Evolutionary conservation across 345 rosid species (phyloP), one percentile per base, ranked within the genome.

Genomic region (Chamaenerion angustifolium): DNA sequence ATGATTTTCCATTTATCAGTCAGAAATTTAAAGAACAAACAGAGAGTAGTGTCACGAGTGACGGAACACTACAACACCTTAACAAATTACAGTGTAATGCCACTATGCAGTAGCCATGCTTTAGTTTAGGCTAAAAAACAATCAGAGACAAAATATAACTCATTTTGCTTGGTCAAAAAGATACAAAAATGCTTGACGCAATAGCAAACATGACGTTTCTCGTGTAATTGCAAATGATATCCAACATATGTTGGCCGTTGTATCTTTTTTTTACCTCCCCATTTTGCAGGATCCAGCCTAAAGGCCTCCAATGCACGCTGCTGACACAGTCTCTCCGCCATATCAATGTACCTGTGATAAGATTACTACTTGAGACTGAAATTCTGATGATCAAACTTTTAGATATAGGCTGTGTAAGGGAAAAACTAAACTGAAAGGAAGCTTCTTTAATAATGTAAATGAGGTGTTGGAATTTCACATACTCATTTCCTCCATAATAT

Each of bases 401-500:
- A 10, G 0, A 15, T 17, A 6, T 27, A 13, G 5, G 40, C 10
- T n/a, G 2, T 5, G 11, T 10, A 55, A 21, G 46, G n/a, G 14
- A 31, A 5, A 56, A 45, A 11, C 6, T 4, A n/a, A 46, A 5
- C 9, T 11, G 10, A 7, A 15, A 11, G n/a, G 6, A 4, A 16
- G 11, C 43, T 31, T 31, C 37, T 31, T 31, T 31, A 31, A 18
- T 11, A 53, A 35, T 19, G 18, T 12, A 9, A 14, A 8, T 11
- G 10, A 48, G n/a, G 15, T 14, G n/a, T 46, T 16, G 14, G 31
- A 5, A 31, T 47, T 17, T 7, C 25, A 17, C 95, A 49, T 79
- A 90, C 95, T 86, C 94, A 42, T 90, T 90, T 53, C 98, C 95
- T 64, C 95, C 95, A 14, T 90, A 90, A 67, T 90, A 90, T 73